Evolutionary conservation across 1,284 basidiomycete species (phyloP).

Genomic region (Sutorius eximius): DNA sequence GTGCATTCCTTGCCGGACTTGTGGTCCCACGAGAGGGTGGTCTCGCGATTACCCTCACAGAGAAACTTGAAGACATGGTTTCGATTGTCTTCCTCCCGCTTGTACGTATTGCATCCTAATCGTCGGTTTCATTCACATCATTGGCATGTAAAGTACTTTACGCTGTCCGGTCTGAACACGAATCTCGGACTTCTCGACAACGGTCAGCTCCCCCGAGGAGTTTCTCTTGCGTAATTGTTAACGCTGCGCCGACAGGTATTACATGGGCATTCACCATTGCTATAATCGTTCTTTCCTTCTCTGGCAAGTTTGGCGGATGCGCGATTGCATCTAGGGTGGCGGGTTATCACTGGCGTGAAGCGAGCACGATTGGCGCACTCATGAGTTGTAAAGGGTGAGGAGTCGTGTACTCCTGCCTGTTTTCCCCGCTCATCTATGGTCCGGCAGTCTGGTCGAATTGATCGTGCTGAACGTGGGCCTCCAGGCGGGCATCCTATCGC

Average conservation of each 20-base stretch:
- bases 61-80: slow-evolving; percentile 73
- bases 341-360: slow-evolving; percentile 79
- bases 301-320: slow-evolving; percentile 82
- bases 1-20: slow-evolving; percentile 86
- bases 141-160: slow-evolving; percentile 67
- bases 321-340: slow-evolving; percentile 64
- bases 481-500: slow-evolving; percentile 77
- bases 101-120: slow-evolving; percentile 41
- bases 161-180: slow-evolving; percentile 84
- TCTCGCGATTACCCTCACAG: slow-evolving; percentile 74
- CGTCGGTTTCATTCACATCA: background rate
- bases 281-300: slow-evolving; percentile 79
- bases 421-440: background rate
- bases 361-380: slow-evolving; percentile 82
- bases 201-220: slow-evolving; percentile 37
- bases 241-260: slow-evolving; percentile 60
- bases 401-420: background rate
- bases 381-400: slow-evolving; percentile 94
- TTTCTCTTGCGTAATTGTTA: background rate
- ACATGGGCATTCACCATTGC: slow-evolving; percentile 90
- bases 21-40: slow-evolving; percentile 89
- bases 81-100: slow-evolving; percentile 84
- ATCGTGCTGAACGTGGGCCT: slow-evolving; percentile 96
- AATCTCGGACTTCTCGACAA: slow-evolving; percentile 80
- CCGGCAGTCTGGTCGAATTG: slow-evolving; percentile 74